Evolutionary conservation across 164 flowering plant genomes (phyloP).

Genomic region (Litsea cubeba): DNA sequence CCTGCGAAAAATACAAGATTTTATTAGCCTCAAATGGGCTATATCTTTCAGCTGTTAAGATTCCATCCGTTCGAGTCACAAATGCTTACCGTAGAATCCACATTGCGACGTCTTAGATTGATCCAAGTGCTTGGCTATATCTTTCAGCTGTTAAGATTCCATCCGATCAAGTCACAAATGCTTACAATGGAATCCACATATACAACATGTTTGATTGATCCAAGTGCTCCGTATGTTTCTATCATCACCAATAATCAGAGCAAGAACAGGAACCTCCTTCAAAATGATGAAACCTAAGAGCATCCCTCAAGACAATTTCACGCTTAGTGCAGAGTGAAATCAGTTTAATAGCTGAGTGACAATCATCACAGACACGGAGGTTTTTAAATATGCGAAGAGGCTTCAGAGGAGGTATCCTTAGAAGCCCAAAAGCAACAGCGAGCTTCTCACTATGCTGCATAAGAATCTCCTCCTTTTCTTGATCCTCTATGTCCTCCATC

Average conservation of each 20-base stretch:
- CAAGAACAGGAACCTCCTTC: conserved; percentile 9
- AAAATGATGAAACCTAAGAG: conserved; percentile 11
- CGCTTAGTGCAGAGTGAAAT: conserved; percentile 1
- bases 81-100: no score
- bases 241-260: conserved; percentile 12
- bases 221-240: background rate
- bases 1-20: no score
- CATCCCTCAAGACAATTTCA: conserved; percentile 7
- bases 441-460: conserved; percentile 87
- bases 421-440: conserved; percentile 74
- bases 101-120: no score
- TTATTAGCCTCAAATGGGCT: no score
- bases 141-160: no score
- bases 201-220: no score
- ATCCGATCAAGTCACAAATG: no score
- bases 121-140: no score
- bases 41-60: no score
- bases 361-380: conserved; percentile 7
- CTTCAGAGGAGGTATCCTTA: conserved; percentile 52
- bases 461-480: conserved; percentile 31
- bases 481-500: conserved; percentile 26
- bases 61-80: no score
- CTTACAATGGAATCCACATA: no score
- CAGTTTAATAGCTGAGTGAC: conserved; percentile 12
- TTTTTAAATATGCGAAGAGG: conserved; percentile 4